Conservation (phyloP, 2,329 filamentous ascomycete species). For the Alternaria postmessia region DNA sequence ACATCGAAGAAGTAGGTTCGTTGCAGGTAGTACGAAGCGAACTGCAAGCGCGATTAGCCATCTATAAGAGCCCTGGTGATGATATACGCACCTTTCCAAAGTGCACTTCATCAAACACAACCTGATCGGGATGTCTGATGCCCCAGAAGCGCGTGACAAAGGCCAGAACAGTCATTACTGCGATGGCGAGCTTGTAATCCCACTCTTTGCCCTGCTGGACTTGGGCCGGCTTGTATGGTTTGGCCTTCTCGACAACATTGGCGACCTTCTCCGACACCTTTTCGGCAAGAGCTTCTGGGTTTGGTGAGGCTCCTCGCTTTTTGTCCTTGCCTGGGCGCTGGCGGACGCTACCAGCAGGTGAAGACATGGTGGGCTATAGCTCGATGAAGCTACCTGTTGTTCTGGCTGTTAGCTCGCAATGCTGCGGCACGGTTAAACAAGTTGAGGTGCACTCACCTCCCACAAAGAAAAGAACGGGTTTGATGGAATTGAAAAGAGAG, state of each 20-base stretch:
- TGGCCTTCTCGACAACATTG: conserved; percentile 41
- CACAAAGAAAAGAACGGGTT: conserved; percentile 26
- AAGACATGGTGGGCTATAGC: conserved; percentile 47
- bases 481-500: conserved; percentile 29
- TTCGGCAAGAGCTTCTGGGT: conserved; percentile 40
- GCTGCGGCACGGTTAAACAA: neutral
- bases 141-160: conserved; percentile 96
- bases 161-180: conserved; percentile 79
- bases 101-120: conserved; percentile 98
- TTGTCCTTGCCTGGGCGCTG: conserved; percentile 51
- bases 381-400: conserved; percentile 37
- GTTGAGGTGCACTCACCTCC: conserved; percentile 30
- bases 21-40: conserved; percentile 81
- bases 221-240: conserved; percentile 43
- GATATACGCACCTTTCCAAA: conserved; percentile 85
- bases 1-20: conserved; percentile 99
- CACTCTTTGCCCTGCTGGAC: conserved; percentile 66
- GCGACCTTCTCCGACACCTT: conserved; percentile 41
- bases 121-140: conserved; percentile 92
- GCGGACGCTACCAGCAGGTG: conserved; percentile 47
- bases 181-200: conserved; percentile 83
- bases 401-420: conserved; percentile 23
- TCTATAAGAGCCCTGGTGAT: neutral
- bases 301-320: conserved; percentile 49
- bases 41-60: conserved; percentile 47